Percentiles rank a stretch among this genome's conserved stretches.
These are phyloP conservation scores for Gastrolobium bilobum DNA, from an alignment of 306 rosid species.

Conservation along the genomic window DNA sequence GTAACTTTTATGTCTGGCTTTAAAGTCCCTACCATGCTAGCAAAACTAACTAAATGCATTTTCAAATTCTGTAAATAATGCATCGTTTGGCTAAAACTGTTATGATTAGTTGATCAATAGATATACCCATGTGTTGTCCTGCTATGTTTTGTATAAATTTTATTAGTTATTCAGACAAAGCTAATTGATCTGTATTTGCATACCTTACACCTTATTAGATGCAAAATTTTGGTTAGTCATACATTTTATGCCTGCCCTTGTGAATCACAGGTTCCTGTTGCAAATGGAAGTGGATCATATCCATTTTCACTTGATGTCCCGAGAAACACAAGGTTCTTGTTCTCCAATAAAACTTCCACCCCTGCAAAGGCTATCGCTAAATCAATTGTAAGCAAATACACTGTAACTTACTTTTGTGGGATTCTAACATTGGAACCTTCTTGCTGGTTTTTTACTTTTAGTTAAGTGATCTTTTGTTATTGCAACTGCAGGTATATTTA, in stretches of 20 bases:
- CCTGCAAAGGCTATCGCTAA: constrained; percentile 95
- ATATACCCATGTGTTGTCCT: constrained; percentile 12
- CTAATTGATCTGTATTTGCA: constrained; percentile 42
- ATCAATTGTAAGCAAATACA: constrained; percentile 78
- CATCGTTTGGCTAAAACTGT: constrained; percentile 39
- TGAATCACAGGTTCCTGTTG: constrained; percentile 87
- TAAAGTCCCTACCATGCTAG: constrained; percentile 1
- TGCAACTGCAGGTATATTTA: constrained; percentile 81
- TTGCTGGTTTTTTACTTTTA: constrained; percentile 40
- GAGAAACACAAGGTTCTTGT: constrained; percentile 94
- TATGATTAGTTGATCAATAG: constrained; percentile 22
- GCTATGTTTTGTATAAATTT: constrained; percentile 24
- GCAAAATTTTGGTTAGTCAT: constrained; percentile 7
- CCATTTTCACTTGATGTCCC: constrained; percentile 97
- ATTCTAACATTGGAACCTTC: constrained; percentile 39
- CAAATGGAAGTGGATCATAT: constrained; percentile 97
- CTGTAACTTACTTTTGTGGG: constrained; percentile 27
- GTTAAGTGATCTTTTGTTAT: constrained; percentile 38
- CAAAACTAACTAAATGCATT: constrained; percentile 30
- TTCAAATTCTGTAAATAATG: constrained; percentile 33
- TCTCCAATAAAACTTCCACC: constrained; percentile 83
- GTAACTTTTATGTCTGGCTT: constrained; percentile 11
- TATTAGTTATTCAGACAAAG: constrained; percentile 1
- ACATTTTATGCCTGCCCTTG: constrained; percentile 44
- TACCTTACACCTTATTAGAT: constrained; percentile 15